These are phyloP conservation scores for Microsporum canis DNA, from an alignment of 2,329 filamentous ascomycete species.

Conservation along the genomic window DNA sequence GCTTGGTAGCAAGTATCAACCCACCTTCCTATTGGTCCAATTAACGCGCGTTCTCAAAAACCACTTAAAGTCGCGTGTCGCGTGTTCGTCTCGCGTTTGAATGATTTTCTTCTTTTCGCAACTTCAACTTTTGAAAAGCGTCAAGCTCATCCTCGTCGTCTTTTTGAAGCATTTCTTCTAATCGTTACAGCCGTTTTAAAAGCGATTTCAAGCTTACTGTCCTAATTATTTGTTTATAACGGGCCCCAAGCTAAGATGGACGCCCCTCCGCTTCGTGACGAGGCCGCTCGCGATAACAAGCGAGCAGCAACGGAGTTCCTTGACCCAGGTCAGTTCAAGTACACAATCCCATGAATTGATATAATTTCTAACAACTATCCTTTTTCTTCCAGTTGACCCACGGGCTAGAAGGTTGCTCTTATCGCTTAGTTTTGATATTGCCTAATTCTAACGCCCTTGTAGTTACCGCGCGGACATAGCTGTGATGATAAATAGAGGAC, in stretches of 20 bases:
- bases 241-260: slow-evolving; percentile 1
- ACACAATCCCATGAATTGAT: neutral
- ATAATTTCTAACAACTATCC: slow-evolving; percentile 4
- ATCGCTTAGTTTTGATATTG: slow-evolving; percentile 12
- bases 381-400: slow-evolving; percentile 39
- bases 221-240: neutral
- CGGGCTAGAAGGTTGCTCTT: slow-evolving; percentile 40
- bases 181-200: neutral
- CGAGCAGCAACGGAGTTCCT: slow-evolving; percentile 85
- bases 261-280: slow-evolving; percentile 7
- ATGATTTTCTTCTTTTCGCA: neutral
- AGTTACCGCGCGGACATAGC: slow-evolving; percentile 89
- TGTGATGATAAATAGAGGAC: slow-evolving; percentile 54
- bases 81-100: neutral
- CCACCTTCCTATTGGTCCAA: neutral
- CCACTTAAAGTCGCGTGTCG: slow-evolving; percentile 13
- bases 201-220: neutral
- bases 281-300: slow-evolving; percentile 59
- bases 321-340: slow-evolving; percentile 63
- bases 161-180: neutral
- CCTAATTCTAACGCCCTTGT: slow-evolving; percentile 39
- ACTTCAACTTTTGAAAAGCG: neutral
- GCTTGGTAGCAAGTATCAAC: neutral
- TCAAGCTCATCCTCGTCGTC: neutral
- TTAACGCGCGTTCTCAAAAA: slow-evolving; percentile 13